A percentile compares a stretch with the other conserved stretches of the same genome.
Conservation (phyloP, 768 basidiomycete genomes). For the Saitozyma podzolica region DNA sequence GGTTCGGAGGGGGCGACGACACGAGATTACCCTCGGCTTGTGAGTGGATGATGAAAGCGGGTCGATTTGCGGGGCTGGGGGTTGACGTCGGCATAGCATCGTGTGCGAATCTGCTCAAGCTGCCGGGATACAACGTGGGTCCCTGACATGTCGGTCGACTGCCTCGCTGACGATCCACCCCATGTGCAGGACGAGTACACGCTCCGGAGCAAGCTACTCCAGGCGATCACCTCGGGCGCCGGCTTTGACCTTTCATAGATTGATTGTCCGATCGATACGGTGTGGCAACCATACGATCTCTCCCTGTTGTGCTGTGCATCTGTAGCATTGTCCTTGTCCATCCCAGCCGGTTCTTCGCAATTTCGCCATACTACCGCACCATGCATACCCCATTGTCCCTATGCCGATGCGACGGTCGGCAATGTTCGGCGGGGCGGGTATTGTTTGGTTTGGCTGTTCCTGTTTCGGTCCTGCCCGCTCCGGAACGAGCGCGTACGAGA, state of each 20-base stretch:
- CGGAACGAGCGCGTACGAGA: too few relatives aligned
- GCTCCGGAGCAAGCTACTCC: constrained; percentile 73
- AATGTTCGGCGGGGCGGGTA: too few relatives aligned
- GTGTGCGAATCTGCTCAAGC: constrained; percentile 90
- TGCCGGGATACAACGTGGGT: constrained; percentile 50
- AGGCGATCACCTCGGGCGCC: constrained; percentile 81
- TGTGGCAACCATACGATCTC: too few relatives aligned
- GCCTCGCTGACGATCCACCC: neutral
- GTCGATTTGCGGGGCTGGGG: neutral
- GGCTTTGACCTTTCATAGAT: constrained; percentile 86
- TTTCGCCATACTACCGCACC: neutral
- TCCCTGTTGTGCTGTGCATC: too few relatives aligned
- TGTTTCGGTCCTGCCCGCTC: too few relatives aligned
- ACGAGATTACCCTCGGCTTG: constrained; percentile 48
- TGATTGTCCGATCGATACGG: neutral
- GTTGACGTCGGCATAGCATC: constrained; percentile 67
- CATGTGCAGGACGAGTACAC: constrained; percentile 63
- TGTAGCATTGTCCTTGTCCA: too few relatives aligned
- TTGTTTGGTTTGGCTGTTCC: too few relatives aligned
- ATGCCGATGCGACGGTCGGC: too few relatives aligned
- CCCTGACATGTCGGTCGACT: constrained; percentile 57
- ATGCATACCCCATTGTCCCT: neutral
- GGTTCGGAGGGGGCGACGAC: constrained; percentile 71
- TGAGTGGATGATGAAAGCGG: constrained; percentile 54
- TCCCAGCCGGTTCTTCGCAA: neutral